phyloP scores from a whole-genome alignment of 2,329 filamentous ascomycete species.

The Chaetomiaceae sp. region DNA sequence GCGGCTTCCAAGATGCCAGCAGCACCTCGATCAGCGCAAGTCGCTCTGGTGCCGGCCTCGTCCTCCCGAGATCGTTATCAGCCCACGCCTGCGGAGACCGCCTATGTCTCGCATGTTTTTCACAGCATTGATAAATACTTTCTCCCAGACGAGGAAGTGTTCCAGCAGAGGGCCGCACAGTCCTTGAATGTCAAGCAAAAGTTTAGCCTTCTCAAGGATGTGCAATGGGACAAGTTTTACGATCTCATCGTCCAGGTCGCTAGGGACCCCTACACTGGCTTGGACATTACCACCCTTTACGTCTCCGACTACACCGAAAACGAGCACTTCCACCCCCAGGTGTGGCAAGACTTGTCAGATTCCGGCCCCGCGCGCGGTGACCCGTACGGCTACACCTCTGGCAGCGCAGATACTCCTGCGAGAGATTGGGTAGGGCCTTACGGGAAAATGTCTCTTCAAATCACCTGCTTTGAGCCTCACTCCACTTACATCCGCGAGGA shows the following conservation, averaged over 20 bases:
- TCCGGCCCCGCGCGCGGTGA: constrained; percentile 28
- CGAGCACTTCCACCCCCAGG: constrained; percentile 52
- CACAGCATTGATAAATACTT: constrained; percentile 39
- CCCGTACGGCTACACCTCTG: constrained; percentile 46
- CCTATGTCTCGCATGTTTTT: constrained; percentile 46
- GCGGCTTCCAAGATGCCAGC: constrained; percentile 36
- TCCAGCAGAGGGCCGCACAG: constrained; percentile 34
- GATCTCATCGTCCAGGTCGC: constrained; percentile 71
- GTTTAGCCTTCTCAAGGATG: constrained; percentile 60
- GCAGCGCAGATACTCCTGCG: constrained; percentile 3
- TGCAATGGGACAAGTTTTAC: constrained; percentile 52
- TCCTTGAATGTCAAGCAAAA: constrained; percentile 49
- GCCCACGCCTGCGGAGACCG: constrained; percentile 32
- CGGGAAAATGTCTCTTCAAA: constrained; percentile 65
- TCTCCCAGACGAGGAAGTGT: constrained; percentile 42
- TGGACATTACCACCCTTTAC: constrained; percentile 58
- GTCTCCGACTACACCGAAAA: constrained; percentile 82
- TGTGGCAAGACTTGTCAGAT: constrained; percentile 29
- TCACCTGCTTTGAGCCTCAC: constrained; percentile 69
- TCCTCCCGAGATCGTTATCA: constrained; percentile 3
- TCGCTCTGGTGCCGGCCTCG: constrained; percentile 27
- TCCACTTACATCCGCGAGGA: constrained; percentile 50
- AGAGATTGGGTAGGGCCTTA: constrained; percentile 66
- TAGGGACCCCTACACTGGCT: constrained; percentile 38
- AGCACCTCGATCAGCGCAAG: constrained; percentile 35